Conservation (phyloP, 495 filamentous ascomycete species). For the Talaromyces adpressus region DNA sequence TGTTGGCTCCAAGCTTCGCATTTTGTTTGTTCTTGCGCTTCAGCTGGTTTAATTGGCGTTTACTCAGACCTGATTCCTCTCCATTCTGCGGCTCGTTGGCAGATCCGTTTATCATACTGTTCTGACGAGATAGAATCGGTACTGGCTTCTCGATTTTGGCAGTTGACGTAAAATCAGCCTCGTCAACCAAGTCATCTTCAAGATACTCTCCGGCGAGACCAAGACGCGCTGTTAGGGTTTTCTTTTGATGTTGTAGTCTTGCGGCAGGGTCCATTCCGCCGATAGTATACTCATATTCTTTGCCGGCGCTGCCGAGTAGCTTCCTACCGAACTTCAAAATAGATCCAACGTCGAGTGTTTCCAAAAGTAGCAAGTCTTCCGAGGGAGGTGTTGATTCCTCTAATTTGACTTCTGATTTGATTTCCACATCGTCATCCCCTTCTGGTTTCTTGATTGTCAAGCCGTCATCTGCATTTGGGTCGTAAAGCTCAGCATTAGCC, state of each 20-base stretch:
- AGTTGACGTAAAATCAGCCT: constrained; percentile 49
- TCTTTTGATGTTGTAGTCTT: constrained; percentile 80
- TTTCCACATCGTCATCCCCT: constrained; percentile 39
- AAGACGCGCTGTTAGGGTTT: constrained; percentile 72
- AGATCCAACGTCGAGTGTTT: constrained; percentile 66
- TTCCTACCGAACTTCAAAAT: constrained; percentile 77
- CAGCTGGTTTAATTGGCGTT: constrained; percentile 85
- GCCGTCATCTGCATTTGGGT: constrained; percentile 71
- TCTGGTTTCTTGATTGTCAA: constrained; percentile 46
- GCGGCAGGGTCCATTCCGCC: constrained; percentile 73
- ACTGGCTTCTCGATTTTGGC: constrained; percentile 35
- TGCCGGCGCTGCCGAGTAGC: constrained; percentile 72
- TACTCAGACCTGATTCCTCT: constrained; percentile 73
- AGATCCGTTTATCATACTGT: constrained; percentile 37
- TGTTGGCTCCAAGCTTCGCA: constrained; percentile 78
- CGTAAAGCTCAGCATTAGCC: constrained; percentile 77
- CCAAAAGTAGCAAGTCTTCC: constrained; percentile 61
- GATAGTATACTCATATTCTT: constrained; percentile 76
- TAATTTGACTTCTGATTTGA: constrained; percentile 37
- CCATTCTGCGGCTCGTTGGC: constrained; percentile 33
- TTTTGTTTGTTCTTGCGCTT: constrained; percentile 85
- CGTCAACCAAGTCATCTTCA: constrained; percentile 70
- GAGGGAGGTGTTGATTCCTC: constrained; percentile 22
- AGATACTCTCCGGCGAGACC: constrained; percentile 80
- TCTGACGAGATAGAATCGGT: constrained; percentile 27